Percentiles rank a stretch among this genome's conserved stretches.
Conservation (phyloP, 371 early-diverging fungal species). For the Vairimorpha ceranae region DNA sequence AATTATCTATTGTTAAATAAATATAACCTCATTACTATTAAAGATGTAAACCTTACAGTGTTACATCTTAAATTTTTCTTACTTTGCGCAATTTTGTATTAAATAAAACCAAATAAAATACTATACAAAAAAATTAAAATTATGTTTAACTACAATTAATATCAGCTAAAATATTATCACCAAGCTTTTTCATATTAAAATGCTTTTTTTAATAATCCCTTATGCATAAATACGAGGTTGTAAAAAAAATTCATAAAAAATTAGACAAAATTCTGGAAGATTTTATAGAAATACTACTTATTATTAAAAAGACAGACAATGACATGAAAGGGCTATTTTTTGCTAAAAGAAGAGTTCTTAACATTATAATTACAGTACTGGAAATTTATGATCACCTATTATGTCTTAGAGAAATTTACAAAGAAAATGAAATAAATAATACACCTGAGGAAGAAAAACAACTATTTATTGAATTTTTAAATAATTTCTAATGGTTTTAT, state of each 20-base stretch:
- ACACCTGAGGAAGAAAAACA: neutral
- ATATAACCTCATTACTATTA: too few relatives aligned
- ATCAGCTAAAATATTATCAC: too few relatives aligned
- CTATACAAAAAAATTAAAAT: too few relatives aligned
- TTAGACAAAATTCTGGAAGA: slow-evolving; percentile 32
- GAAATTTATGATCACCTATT: slow-evolving; percentile 27
- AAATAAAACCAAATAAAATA: too few relatives aligned
- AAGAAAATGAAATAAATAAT: neutral
- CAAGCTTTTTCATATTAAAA: too few relatives aligned
- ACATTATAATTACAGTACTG: neutral
- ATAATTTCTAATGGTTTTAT: too few relatives aligned
- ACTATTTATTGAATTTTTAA: neutral
- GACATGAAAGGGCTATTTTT: slow-evolving; percentile 18
- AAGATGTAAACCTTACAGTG: too few relatives aligned
- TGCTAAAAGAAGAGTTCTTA: slow-evolving; percentile 11
- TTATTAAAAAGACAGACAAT: neutral
- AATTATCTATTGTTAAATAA: too few relatives aligned
- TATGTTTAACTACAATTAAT: too few relatives aligned
- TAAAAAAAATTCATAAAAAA: slow-evolving; percentile 11
- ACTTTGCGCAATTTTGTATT: too few relatives aligned
- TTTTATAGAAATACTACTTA: slow-evolving; percentile 4
- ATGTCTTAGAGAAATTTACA: neutral
- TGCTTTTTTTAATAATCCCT: too few relatives aligned
- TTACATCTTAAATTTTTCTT: too few relatives aligned
- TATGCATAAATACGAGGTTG: slow-evolving; percentile 17